Base-by-base conservation (phyloP, 2,329 filamentous ascomycete genomes). In the Thelonectria discophora region DNA sequence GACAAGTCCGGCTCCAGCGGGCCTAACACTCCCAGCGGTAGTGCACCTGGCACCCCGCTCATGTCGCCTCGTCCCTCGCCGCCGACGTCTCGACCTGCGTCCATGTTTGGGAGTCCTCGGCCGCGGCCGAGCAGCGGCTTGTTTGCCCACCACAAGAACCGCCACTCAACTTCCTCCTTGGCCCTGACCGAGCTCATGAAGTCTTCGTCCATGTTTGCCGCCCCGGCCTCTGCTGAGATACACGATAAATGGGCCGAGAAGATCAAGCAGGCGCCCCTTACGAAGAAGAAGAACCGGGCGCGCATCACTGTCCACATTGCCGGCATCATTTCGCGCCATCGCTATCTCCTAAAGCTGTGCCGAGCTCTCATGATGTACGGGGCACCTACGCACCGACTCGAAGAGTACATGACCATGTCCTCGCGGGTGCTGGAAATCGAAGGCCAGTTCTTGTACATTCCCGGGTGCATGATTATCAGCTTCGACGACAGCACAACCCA, bases 401-500 rank as follows among this genome's bases (percentile, higher is more conserved):
- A 97, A 76, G 91, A 97, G 74, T 97, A 97, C 75, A 89, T 97
- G 86, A 89, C 86, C 65, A 96, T 94, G 91, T 93, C 91, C 9
- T 90, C 94, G 1, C 86, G 91, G n/a, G 91, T 95, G 2, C 84
- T 97, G 39, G 91, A 94, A 75, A 94, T 97, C 15, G 91, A 97
- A 66, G 90, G 90, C 6, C 93, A 97, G 71, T 97, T 95, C 69
- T 80, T 97, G 20, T 97, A 97, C 74, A 87, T 97, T 30, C 93
- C 94, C 0, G 92, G 92, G 0, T 96, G 92, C 72, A 97, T 97
- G 94, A 91, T 97, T 58, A 90, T 97, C 73, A 94, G 92, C 5
- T 97, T 97, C 72, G 93, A 91, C 71, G 91, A 94, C 64, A 81
- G 78, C 65, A 77, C 78, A 0, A 92, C 90, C 0, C 90, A 93